Base-by-base conservation (phyloP, 257 asterid species). In the Forsythia suspensa region DNA sequence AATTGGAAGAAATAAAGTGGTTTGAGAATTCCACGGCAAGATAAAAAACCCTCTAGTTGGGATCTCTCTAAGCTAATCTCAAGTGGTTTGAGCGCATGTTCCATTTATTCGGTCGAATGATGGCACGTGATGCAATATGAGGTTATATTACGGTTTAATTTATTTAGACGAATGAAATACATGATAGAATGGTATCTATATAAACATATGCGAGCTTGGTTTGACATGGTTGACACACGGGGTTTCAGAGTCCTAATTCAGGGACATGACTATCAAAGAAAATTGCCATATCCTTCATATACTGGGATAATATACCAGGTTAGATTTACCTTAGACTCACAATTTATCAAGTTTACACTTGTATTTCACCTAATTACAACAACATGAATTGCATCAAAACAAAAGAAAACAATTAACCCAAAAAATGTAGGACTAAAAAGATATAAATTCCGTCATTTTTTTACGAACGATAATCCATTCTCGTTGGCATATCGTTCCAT, bases 401-500 rank as follows among this genome's bases (percentile, higher is more conserved):
- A 75, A 18, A 41, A 46, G 57, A 74, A 20, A 55, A 42, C 55
- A 55, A 77, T n/a, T 67, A 13, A 63, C 67, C 29, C 75, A 44
- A 75, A 77, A 78, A 59, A 46, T 73, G 57, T 40, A 63, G 40
- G 0, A 41, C 68, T 74, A 70, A 34, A 74, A 75, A 78, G 76
- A 84, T 36, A 82, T 63, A 77, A 68, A 80, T 68, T 69, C 77
- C 69, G 52, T 94, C 88, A 94, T 44, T 82, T 95, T 72, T 93
- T 93, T 21, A 93, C 81, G 69, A 95, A 93, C 6, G 90, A 87
- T 84, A 93, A 80, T 24, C 97, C 98, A 46, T 91, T 93, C 11
- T 85, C 90, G 76, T 92, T 82, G 77, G 97, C 97, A 63, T 93
- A 93, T 43, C 97, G 82, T 85, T 95, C 97, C 97, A 93, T 95